Conservation (phyloP, 306 rosid genomes). For the Datisca glomerata region DNA sequence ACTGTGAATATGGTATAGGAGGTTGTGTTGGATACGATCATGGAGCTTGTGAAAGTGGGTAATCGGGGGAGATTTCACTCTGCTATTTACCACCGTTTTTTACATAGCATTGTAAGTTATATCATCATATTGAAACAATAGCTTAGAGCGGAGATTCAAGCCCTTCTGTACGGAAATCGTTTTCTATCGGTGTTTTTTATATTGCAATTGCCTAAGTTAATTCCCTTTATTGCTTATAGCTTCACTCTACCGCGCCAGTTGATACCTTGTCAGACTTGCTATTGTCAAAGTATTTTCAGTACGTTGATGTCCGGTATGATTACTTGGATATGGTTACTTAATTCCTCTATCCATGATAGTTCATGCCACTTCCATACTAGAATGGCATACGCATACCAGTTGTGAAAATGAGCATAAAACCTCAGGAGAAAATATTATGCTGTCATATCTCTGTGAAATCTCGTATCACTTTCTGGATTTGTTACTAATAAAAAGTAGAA, state of each 20-base stretch:
- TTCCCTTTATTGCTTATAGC: constrained; percentile 22
- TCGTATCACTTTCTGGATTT: no score
- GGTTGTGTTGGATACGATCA: constrained; percentile 59
- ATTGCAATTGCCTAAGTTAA: not conserved
- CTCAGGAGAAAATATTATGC: no score
- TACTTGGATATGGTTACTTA: no score
- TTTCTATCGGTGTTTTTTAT: not conserved
- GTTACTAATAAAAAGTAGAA: no score
- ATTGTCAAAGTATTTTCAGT: constrained; percentile 53
- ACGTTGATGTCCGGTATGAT: constrained; percentile 72
- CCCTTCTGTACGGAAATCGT: not conserved
- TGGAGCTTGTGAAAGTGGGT: constrained; percentile 77
- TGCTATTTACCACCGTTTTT: constrained; percentile 55
- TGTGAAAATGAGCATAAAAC: not conserved
- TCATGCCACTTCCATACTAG: not conserved
- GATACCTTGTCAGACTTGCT: constrained; percentile 45
- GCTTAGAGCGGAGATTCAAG: not conserved
- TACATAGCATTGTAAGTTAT: constrained; percentile 52
- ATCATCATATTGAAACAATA: not conserved
- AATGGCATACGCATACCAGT: no score
- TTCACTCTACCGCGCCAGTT: constrained; percentile 19
- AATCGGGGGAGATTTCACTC: constrained; percentile 65
- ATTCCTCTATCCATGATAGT: not conserved
- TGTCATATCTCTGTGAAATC: no score
- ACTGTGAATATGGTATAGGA: constrained; percentile 41